Conservation (phyloP, 169 alveolate species). For the Amoebophrya sp. region DNA sequence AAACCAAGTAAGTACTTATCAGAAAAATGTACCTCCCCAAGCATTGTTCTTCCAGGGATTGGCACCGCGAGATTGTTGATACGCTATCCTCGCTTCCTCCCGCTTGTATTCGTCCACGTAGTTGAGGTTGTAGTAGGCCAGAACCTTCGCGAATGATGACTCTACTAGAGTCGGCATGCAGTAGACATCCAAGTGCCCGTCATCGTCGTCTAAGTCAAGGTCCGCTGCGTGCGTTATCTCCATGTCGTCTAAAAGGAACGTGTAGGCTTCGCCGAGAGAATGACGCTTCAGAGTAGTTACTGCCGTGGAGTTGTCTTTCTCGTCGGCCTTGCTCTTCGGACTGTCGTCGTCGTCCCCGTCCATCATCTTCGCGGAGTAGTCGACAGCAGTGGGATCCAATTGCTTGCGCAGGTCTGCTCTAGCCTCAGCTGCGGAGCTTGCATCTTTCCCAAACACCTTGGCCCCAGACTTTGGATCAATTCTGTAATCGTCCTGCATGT, state of each 20-base stretch:
- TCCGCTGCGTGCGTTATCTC: constrained; percentile 20
- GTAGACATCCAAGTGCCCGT: background rate
- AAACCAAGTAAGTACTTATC: too few species aligned
- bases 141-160: background rate
- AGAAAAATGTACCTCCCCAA: too few species aligned
- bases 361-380: background rate
- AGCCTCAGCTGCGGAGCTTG: background rate
- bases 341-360: background rate
- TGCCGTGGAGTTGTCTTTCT: background rate
- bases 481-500: too few species aligned
- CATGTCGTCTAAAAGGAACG: background rate
- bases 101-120: constrained; percentile 19
- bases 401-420: background rate
- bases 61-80: background rate
- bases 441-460: background rate
- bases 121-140: background rate
- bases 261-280: background rate
- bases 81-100: background rate
- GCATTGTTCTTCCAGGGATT: background rate
- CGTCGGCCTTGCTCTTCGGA: background rate
- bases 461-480: too few species aligned
- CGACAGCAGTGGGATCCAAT: background rate
- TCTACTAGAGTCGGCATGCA: background rate
- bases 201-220: background rate
- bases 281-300: background rate